Evolutionary conservation across 495 filamentous ascomycete species (phyloP).

Genomic region (Daldinia concentrica): DNA sequence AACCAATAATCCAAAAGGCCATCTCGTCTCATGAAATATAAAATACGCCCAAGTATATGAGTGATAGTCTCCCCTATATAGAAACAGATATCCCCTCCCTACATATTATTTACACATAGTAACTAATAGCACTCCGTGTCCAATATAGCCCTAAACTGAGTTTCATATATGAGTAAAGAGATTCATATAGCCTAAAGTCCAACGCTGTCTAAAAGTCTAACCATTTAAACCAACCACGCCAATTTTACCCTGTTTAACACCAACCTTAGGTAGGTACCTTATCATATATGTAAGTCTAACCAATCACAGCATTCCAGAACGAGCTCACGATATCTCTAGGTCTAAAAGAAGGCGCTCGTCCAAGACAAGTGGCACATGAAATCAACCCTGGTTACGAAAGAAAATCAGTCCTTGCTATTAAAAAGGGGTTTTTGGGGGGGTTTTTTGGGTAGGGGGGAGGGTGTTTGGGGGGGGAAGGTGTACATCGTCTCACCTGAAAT

Average conservation of each 20-base stretch:
- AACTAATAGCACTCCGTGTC: no score
- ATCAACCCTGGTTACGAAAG: constrained; percentile 54
- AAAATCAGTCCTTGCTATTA: neutral
- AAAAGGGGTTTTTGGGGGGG: no score
- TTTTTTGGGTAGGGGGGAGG: no score
- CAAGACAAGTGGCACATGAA: constrained; percentile 64
- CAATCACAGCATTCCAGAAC: constrained; percentile 54
- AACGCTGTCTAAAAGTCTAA: neutral
- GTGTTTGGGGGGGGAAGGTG: no score
- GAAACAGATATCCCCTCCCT: neutral
- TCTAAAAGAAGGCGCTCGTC: constrained; percentile 68
- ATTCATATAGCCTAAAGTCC: neutral
- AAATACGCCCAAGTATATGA: neutral
- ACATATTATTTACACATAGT: no score
- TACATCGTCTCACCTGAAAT: constrained; percentile 20
- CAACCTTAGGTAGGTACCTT: neutral
- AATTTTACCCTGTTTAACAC: neutral
- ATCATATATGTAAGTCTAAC: neutral
- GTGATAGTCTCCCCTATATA: neutral
- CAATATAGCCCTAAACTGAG: neutral
- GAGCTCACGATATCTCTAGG: constrained; percentile 67
- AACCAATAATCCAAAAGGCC: neutral
- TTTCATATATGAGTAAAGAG: neutral
- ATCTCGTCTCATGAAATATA: neutral
- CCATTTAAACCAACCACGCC: neutral